Conservation (phyloP, 192 early-diverging fungal genomes). For the Gonapodya sp. region DNA sequence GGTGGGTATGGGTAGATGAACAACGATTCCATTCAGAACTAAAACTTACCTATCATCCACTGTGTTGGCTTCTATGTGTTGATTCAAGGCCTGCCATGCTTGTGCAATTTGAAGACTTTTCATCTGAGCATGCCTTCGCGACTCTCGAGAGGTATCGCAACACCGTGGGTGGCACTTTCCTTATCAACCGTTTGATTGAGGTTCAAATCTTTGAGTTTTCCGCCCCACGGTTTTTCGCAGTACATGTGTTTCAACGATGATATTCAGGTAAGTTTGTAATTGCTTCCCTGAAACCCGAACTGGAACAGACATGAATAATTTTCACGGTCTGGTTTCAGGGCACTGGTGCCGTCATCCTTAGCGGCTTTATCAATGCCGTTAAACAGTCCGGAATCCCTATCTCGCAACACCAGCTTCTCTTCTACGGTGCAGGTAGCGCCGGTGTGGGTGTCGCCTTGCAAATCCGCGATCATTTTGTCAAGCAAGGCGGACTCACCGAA, state of each 20-base stretch:
- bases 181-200: too few species aligned
- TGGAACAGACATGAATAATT: not conserved
- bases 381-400: conserved; percentile 51
- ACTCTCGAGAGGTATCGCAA: conserved; percentile 6
- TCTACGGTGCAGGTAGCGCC: conserved; percentile 90
- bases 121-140: conserved; percentile 57
- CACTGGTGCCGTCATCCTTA: conserved; percentile 87
- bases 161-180: too few species aligned
- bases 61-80: not conserved
- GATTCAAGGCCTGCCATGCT: conserved; percentile 50
- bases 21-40: not conserved
- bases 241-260: conserved; percentile 92
- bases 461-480: conserved; percentile 68
- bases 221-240: not conserved
- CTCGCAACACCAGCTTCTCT: conserved; percentile 74
- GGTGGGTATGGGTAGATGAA: conserved; percentile 20
- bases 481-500: conserved; percentile 63
- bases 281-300: not conserved
- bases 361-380: conserved; percentile 85
- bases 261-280: conserved; percentile 43
- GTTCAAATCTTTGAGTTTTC: not conserved
- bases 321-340: conserved; percentile 24
- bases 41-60: too few species aligned
- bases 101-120: conserved; percentile 96
- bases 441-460: conserved; percentile 92